Evolutionary conservation across 1,139 yeast genomes (phyloP), one percentile per base, ranked within the genome.

Genomic region (Yamadazyma dushanensis): DNA sequence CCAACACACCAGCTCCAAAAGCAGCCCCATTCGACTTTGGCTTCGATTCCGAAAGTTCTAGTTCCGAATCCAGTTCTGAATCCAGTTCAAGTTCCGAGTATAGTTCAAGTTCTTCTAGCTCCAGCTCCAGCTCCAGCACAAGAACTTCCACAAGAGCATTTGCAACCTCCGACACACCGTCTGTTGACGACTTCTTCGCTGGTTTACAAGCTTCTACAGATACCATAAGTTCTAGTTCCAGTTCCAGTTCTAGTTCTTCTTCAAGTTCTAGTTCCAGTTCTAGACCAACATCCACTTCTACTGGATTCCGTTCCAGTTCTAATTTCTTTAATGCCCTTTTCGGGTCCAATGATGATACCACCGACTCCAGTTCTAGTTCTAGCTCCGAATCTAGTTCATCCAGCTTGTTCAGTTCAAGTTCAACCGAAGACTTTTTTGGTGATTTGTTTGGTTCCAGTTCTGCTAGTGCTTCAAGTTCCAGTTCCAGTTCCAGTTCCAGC

Each of bases 251-350:
- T n/a, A n/a, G n/a, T n/a, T n/a, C n/a, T n/a, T n/a, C n/a, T n/a
- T n/a, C n/a, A n/a, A n/a, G n/a, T n/a, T n/a, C 26, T 13, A 25
- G 27, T 9, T 14, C 27, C 27, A 25, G 27, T 17, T 26, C 29
- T n/a, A 17, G 19, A 9, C 3, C 29, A 4, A 5, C 20, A 4
- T 5, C 28, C 19, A 26, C 11, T 5, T 16, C 29, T 21, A 24
- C 31, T 10, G 22, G 27, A 13, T 16, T 28, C 14, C 9, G 16
- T 5, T 5, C 33, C 11, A 11, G 22, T 11, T 25, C 30, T 20
- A 17, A 17, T 21, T 34, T 37, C 16, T 34, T 37, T 8, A 26
- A 33, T 24, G 35, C 37, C 17, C 31, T 37, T 15, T 37, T 37
- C 25, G 37, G 40, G 8, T n/a, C 24, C 5, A 29, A 29, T 19